Evolutionary conservation across 495 filamentous ascomycete species (phyloP).

Genomic region (Penicillium steckii): DNA sequence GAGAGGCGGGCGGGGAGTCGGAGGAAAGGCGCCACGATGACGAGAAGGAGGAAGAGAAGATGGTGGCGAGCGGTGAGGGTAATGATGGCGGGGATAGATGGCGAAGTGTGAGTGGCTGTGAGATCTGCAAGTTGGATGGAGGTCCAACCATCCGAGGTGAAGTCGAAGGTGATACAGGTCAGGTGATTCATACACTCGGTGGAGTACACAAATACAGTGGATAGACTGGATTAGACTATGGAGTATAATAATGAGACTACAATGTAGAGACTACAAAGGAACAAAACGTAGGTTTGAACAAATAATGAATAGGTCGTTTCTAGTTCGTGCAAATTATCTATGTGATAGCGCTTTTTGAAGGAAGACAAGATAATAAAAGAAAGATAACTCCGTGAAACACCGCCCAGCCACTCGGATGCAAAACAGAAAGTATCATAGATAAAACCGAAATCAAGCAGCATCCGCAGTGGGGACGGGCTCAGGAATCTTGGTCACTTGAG

Average conservation of each 20-base stretch:
- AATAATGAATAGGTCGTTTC: conserved; percentile 24
- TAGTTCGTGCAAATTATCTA: conserved; percentile 33
- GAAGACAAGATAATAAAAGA: conserved; percentile 10
- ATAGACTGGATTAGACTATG: neutral
- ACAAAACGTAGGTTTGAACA: neutral
- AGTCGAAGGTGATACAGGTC: conserved; percentile 4
- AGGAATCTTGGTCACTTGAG: conserved; percentile 81
- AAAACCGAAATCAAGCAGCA: conserved; percentile 34
- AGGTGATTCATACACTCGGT: conserved; percentile 10
- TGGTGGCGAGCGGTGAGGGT: conserved; percentile 36
- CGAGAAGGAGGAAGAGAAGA: conserved; percentile 59
- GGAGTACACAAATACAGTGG: neutral
- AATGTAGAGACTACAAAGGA: neutral
- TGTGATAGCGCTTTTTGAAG: conserved; percentile 24
- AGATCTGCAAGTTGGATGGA: neutral
- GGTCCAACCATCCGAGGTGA: conserved; percentile 3
- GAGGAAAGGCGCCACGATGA: conserved; percentile 77
- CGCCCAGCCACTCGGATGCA: conserved; percentile 23
- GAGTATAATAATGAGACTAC: too few species aligned
- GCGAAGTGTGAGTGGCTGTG: neutral
- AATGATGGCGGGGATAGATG: conserved; percentile 18
- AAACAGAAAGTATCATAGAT: conserved; percentile 10
- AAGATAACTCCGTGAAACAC: conserved; percentile 23
- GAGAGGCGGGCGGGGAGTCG: conserved; percentile 54
- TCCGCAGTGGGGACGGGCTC: conserved; percentile 47